phyloP scores from a whole-genome alignment of 805 yeast species.

The Candida takata region DNA sequence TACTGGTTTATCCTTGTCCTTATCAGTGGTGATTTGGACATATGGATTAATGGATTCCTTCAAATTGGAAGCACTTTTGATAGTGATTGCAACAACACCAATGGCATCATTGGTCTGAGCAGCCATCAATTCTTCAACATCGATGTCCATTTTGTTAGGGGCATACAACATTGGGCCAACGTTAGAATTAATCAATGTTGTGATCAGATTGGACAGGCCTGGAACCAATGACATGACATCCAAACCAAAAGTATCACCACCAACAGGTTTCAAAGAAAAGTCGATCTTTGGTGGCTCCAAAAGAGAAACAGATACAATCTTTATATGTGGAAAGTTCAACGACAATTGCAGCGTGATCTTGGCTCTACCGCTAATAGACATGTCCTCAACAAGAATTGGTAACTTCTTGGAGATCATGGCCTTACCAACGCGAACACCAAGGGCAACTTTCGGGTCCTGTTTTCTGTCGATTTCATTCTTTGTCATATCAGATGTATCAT shows the following conservation, averaged over 20 bases:
- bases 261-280: constrained; percentile 77
- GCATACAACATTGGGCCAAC: constrained; percentile 77
- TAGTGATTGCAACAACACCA: constrained; percentile 61
- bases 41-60: constrained; percentile 55
- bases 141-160: constrained; percentile 71
- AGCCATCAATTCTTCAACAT: constrained; percentile 66
- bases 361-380: constrained; percentile 68
- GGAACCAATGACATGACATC: constrained; percentile 83
- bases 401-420: constrained; percentile 69
- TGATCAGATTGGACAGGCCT: constrained; percentile 68
- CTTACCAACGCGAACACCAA: constrained; percentile 77
- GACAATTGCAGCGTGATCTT: constrained; percentile 55
- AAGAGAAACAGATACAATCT: constrained; percentile 61
- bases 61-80: constrained; percentile 45
- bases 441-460: constrained; percentile 72
- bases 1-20: constrained; percentile 34
- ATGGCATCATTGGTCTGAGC: constrained; percentile 57
- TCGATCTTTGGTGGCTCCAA: constrained; percentile 75
- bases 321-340: constrained; percentile 71
- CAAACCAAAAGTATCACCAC: constrained; percentile 82
- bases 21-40: constrained; percentile 39
- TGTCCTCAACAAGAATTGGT: constrained; percentile 76
- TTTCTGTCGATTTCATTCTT: constrained; percentile 62
- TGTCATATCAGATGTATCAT: constrained; percentile 80
- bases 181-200: constrained; percentile 57